Evolutionary conservation across 306 rosid genomes (phyloP).

Genomic region (Astragalus glycyphyllos): DNA sequence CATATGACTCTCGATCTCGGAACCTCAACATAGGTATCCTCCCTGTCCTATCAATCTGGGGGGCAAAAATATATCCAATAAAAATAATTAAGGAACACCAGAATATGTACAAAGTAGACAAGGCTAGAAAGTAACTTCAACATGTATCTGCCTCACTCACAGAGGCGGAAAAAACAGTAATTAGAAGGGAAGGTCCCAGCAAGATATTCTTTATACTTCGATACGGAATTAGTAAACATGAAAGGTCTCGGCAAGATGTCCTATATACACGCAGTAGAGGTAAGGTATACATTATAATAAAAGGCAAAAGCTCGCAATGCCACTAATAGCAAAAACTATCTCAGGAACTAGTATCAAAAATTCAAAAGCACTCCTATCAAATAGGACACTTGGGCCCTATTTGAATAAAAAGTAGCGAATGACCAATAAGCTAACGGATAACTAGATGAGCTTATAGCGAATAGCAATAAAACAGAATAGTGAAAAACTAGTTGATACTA

Average conservation of each 20-base stretch:
- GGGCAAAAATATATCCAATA: conserved; percentile 5
- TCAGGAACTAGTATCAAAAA: conserved; percentile 21
- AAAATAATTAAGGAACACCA: conserved; percentile 5
- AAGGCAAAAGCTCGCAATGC: neutral
- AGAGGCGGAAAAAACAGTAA: conserved; percentile 13
- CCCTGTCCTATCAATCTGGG: conserved; percentile 90
- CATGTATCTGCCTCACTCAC: conserved; percentile 10
- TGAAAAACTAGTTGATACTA: too few relatives aligned
- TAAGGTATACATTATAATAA: conserved; percentile 16
- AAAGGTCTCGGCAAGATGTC: conserved; percentile 32
- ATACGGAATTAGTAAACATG: neutral
- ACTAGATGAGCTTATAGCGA: too few relatives aligned
- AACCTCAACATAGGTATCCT: conserved; percentile 87
- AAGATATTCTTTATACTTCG: conserved; percentile 1
- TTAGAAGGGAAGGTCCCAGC: neutral
- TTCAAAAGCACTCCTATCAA: conserved; percentile 27
- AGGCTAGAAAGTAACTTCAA: conserved; percentile 15
- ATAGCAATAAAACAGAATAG: too few relatives aligned
- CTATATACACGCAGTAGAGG: neutral
- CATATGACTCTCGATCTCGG: conserved; percentile 90
- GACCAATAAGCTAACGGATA: too few relatives aligned
- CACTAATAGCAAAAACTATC: conserved; percentile 11
- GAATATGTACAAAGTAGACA: neutral
- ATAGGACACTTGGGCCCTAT: neutral
- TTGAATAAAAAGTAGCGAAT: too few relatives aligned